Conservation (phyloP, 768 basidiomycete genomes). For the Termitomyces titanicus region DNA sequence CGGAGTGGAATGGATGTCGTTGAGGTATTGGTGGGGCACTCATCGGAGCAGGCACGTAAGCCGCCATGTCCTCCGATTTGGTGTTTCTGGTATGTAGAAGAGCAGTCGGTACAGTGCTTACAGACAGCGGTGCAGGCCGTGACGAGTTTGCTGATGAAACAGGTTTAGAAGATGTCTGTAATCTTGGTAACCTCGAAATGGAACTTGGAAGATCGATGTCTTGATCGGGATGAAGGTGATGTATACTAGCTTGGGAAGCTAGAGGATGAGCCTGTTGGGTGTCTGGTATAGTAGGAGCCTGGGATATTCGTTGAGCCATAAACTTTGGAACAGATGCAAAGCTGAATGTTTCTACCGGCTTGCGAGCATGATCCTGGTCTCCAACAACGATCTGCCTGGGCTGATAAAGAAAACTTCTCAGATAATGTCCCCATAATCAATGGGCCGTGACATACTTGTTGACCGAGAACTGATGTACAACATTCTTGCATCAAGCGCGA, state of each 20-base stretch:
- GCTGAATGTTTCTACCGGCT: neutral
- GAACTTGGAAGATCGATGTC: constrained; percentile 1
- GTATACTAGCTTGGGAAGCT: neutral
- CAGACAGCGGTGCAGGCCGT: constrained; percentile 2
- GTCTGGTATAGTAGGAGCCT: neutral
- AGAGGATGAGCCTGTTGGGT: neutral
- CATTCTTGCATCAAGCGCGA: neutral
- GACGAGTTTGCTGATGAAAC: neutral
- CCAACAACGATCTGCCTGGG: neutral
- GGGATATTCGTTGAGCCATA: neutral
- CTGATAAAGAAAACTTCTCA: neutral
- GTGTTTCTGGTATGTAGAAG: neutral
- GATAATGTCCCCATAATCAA: neutral
- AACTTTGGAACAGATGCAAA: neutral
- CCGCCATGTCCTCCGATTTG: neutral
- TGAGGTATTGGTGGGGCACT: constrained; percentile 5
- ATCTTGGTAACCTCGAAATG: constrained; percentile 1
- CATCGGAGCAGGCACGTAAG: constrained; percentile 4
- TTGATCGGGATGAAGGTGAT: neutral
- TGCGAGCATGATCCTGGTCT: neutral
- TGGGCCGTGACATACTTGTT: neutral
- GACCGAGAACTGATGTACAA: neutral
- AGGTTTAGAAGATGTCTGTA: neutral
- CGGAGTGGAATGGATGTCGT: neutral
- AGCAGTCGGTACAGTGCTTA: neutral